Base-by-base conservation (phyloP, 148 eudicot genomes). In the Nyssa sinensis region DNA sequence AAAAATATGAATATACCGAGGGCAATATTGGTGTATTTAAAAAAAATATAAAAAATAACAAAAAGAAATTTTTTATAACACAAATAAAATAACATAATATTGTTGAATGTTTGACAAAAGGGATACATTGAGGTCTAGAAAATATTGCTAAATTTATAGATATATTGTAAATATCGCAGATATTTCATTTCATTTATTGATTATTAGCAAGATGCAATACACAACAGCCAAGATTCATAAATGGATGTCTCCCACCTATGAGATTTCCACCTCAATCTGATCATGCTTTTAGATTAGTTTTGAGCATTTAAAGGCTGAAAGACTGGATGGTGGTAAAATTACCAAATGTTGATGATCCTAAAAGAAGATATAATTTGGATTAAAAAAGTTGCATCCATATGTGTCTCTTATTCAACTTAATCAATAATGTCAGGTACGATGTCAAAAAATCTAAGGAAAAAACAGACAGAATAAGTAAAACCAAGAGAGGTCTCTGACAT, bases 381-480 rank as follows among this genome's bases (percentile, higher is more conserved):
- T n/a, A n/a, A n/a, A 44, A 11, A 11, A 11, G 12, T 11, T 44
- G 12, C 16, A 11, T 44, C 19, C 51, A 44, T 44, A 0, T 3
- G 11, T 41, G 19, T 44, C 51, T 44, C 16, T 19, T 44, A 11
- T 44, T 44, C 51, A 44, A 11, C 3, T 2, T 12, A 12, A 44
- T 44, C 51, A 44, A 44, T 19, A 44, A 12, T 44, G 51, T 44
- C 51, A 44, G 2, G 17, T 19, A 44, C 16, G 12, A 44, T 44
- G 12, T 44, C 51, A 12, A 44, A n/a, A n/a, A n/a, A 14, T 44
- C 16, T 13, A 70, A 55, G 37, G n/a, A n/a, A n/a, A n/a, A n/a
- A 57, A 55, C 29, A 59, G 49, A n/a, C 49, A 71, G 74, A 34
- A 32, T 33, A 59, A 47, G 29, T 29, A 59, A 69, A 57, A 51